phyloP scores from a whole-genome alignment of 1,284 basidiomycete genomes.

The Sporisorium iseilematis-ciliati region DNA sequence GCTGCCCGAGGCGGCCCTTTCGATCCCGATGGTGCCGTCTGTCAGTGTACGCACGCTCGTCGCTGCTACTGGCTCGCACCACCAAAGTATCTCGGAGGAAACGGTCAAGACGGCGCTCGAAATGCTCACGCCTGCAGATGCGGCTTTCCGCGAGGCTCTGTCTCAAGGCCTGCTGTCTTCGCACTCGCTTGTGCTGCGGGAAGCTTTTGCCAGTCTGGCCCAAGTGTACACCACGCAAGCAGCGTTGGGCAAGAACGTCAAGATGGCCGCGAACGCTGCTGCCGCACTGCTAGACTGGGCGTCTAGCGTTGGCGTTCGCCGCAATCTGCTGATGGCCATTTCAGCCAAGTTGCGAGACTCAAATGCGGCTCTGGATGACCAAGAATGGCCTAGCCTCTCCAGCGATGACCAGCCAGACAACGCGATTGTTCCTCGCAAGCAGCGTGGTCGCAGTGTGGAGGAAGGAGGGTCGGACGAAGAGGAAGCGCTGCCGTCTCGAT shows the following conservation, averaged over 20 bases:
- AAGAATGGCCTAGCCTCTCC: constrained; percentile 32
- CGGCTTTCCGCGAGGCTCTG: constrained; percentile 48
- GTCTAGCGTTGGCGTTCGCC: constrained; percentile 45
- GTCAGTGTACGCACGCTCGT: constrained; percentile 41
- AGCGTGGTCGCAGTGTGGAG: constrained; percentile 1
- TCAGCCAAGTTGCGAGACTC: constrained; percentile 33
- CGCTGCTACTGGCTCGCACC: constrained; percentile 14
- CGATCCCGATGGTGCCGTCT: constrained; percentile 56
- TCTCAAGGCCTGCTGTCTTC: constrained; percentile 33
- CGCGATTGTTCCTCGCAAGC: background rate
- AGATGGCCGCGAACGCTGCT: constrained; percentile 44
- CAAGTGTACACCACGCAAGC: constrained; percentile 50
- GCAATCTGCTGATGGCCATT: constrained; percentile 53
- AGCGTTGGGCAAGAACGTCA: constrained; percentile 45
- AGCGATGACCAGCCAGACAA: background rate
- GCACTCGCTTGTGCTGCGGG: constrained; percentile 42
- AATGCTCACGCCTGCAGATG: constrained; percentile 41
- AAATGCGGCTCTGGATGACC: constrained; percentile 7
- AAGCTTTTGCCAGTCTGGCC: constrained; percentile 48
- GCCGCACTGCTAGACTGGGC: constrained; percentile 46
- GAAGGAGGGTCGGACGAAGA: constrained; percentile 25
- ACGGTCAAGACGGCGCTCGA: constrained; percentile 43
- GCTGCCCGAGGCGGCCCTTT: constrained; percentile 62
- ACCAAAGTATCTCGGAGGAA: constrained; percentile 39
- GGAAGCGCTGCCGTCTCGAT: constrained; percentile 35